Percentiles rank a stretch among this genome's conserved stretches.
Conservation (phyloP, 345 rosid genomes). For the Hibiscus tridactylites region DNA sequence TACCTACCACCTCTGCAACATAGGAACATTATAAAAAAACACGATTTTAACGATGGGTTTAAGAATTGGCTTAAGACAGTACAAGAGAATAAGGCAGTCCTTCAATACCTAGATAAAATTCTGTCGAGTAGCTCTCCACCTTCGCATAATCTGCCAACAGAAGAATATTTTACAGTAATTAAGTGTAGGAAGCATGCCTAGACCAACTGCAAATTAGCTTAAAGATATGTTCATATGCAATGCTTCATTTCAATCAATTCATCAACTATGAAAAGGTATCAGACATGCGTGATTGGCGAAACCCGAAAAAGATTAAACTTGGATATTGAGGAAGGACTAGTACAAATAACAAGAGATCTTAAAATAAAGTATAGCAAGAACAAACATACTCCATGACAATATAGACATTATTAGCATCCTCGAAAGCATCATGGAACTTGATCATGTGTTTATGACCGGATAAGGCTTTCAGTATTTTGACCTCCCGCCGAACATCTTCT, state of each 20-base stretch:
- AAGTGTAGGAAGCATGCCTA: background rate
- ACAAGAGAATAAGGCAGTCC: background rate
- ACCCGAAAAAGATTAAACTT: background rate
- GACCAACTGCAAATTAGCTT: background rate
- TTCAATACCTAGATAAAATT: constrained; percentile 69
- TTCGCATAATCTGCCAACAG: constrained; percentile 70
- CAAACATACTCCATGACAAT: constrained; percentile 88
- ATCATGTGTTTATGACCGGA: constrained; percentile 77
- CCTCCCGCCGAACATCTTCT: constrained; percentile 96
- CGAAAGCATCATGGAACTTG: constrained; percentile 77
- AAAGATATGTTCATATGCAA: background rate
- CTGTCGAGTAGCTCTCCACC: constrained; percentile 94
- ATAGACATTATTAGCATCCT: constrained; percentile 70
- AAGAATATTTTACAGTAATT: constrained; percentile 1
- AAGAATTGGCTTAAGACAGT: background rate
- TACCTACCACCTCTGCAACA: constrained; percentile 86
- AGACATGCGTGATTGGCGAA: background rate
- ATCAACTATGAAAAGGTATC: constrained; percentile 1
- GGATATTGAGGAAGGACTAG: too few species aligned
- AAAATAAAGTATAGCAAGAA: constrained; percentile 7
- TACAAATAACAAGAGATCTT: background rate
- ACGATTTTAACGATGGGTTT: background rate
- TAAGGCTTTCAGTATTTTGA: constrained; percentile 71
- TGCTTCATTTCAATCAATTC: background rate
- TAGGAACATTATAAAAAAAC: constrained; percentile 3